Conservation (phyloP, 2,329 filamentous ascomycete species). For the Penicillium sumatraense region DNA sequence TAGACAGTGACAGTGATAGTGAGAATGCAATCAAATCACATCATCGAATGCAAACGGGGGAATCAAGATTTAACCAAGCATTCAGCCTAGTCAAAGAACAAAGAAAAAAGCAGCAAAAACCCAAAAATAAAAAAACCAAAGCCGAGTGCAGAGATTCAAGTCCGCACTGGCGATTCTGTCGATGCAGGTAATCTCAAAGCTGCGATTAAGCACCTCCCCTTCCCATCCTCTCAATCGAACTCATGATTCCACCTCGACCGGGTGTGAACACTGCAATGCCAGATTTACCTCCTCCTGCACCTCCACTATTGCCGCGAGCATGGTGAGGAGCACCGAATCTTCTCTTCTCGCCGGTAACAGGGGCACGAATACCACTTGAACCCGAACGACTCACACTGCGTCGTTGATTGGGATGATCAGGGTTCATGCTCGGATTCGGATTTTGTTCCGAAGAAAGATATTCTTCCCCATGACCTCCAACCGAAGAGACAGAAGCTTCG, state of each 20-base stretch:
- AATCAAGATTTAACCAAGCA: neutral
- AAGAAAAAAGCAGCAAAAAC: neutral
- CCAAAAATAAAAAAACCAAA: neutral
- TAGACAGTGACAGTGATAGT: neutral
- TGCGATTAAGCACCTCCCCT: slow-evolving; percentile 42
- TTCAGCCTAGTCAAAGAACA: neutral
- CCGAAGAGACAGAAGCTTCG: slow-evolving; percentile 22
- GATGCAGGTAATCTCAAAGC: too few relatives aligned
- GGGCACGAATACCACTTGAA: slow-evolving; percentile 37
- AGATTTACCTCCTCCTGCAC: slow-evolving; percentile 41
- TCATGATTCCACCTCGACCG: slow-evolving; percentile 75
- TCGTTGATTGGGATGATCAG: slow-evolving; percentile 27
- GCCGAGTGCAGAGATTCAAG: too few relatives aligned
- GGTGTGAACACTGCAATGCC: slow-evolving; percentile 43
- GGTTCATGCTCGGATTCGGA: too few relatives aligned
- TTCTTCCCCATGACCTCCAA: slow-evolving; percentile 18
- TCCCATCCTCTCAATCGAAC: slow-evolving; percentile 87
- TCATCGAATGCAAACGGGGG: neutral
- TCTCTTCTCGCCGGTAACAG: slow-evolving; percentile 36
- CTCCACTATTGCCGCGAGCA: slow-evolving; percentile 41
- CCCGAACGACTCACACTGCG: slow-evolving; percentile 31
- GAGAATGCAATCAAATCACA: neutral
- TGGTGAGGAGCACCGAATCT: slow-evolving; percentile 39
- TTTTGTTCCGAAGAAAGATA: slow-evolving; percentile 15
- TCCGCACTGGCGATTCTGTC: too few relatives aligned